phyloP scores from a whole-genome alignment of 1,284 basidiomycete species.

The Leucoagaricus sp. region DNA sequence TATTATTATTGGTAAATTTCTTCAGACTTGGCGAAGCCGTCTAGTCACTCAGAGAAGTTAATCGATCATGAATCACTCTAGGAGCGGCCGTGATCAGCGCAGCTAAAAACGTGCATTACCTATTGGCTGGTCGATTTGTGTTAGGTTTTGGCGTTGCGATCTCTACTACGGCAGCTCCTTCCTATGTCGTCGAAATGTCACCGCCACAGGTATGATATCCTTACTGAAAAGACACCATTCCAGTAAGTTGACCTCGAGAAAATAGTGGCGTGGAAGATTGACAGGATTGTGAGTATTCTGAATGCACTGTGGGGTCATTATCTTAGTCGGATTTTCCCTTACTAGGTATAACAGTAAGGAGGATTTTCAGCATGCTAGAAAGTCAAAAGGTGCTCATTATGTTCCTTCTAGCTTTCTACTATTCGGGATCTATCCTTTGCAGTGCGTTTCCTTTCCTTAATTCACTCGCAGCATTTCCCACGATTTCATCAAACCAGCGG shows the following conservation, averaged over 20 bases:
- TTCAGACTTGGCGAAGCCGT: background rate
- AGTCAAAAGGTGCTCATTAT: background rate
- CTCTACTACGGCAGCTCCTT: conserved; percentile 50
- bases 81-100: conserved; percentile 47
- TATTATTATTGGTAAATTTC: conserved; percentile 37
- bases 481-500: conserved; percentile 31
- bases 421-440: conserved; percentile 44
- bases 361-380: too few species aligned
- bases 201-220: conserved; percentile 47
- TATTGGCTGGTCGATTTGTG: conserved; percentile 49
- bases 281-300: conserved; percentile 46
- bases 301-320: background rate
- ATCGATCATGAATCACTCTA: conserved; percentile 15
- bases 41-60: too few species aligned
- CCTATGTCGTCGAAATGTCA: conserved; percentile 54
- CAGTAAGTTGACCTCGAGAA: background rate
- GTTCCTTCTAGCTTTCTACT: conserved; percentile 41
- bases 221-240: background rate
- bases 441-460: conserved; percentile 25
- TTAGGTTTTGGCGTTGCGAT: conserved; percentile 53
- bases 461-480: conserved; percentile 11
- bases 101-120: conserved; percentile 41
- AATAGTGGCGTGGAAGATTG: conserved; percentile 56
- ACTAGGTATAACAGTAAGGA: conserved; percentile 37
- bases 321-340: background rate